Conservation (phyloP, 352 stramenopile genomes). For the Globisporangium emineosum region DNA sequence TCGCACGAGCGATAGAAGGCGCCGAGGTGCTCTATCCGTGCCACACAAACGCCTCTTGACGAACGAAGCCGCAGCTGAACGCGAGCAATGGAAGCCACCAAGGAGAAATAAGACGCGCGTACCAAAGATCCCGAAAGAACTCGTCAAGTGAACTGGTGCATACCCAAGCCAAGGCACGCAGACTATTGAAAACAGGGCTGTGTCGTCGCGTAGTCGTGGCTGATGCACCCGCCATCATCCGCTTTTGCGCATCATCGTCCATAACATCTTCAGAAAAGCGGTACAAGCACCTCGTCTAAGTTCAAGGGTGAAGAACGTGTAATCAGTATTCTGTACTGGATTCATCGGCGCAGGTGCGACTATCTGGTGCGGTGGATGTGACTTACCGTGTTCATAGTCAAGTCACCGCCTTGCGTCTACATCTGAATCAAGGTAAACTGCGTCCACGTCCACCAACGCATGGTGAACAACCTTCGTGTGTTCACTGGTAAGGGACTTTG, state of each 20-base stretch:
- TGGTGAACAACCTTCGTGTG: background rate
- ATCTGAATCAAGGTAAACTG: background rate
- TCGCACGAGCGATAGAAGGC: background rate
- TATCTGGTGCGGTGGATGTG: conserved; percentile 2
- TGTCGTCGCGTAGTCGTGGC: background rate
- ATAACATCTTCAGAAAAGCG: background rate
- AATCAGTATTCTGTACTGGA: conserved; percentile 12
- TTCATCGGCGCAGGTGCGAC: conserved; percentile 6
- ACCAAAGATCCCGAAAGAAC: background rate
- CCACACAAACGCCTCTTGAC: background rate
- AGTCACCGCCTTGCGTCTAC: background rate
- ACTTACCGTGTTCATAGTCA: conserved; percentile 5
- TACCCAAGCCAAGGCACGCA: background rate
- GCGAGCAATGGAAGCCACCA: background rate
- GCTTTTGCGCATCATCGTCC: background rate
- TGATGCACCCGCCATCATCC: background rate
- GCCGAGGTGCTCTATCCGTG: background rate
- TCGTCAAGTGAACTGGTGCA: background rate
- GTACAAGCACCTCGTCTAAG: background rate
- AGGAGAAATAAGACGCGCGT: background rate
- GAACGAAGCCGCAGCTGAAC: background rate
- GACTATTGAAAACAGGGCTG: background rate
- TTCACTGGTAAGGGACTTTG: background rate
- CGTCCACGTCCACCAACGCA: background rate
- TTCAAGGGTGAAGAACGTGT: conserved; percentile 14